Conservation (phyloP, 345 rosid species). For the Brassica cretica region DNA sequence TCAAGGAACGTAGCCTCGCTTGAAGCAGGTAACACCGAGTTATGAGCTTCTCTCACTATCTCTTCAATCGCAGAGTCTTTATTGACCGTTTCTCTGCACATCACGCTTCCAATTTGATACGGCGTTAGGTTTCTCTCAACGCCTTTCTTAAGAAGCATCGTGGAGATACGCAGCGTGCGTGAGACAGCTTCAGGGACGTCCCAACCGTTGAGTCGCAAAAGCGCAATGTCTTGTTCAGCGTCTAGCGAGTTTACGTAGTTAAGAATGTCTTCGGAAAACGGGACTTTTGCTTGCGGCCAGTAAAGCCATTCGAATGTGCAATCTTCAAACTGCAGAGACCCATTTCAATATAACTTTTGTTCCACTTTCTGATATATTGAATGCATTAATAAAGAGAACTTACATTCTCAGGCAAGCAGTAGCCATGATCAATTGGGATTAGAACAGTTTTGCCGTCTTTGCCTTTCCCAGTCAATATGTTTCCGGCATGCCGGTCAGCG, state of each 20-base stretch:
- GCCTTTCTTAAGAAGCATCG: slow-evolving; percentile 89
- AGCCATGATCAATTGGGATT: slow-evolving; percentile 95
- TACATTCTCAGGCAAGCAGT: slow-evolving; percentile 86
- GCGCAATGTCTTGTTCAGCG: slow-evolving; percentile 71
- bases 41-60: slow-evolving; percentile 64
- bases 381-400: slow-evolving; percentile 28
- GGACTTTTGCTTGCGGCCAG: slow-evolving; percentile 90
- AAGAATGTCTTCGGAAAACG: slow-evolving; percentile 53
- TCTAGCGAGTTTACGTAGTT: slow-evolving; percentile 72
- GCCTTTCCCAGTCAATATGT: slow-evolving; percentile 62
- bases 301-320: slow-evolving; percentile 97
- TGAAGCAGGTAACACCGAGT: slow-evolving; percentile 56
- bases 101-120: slow-evolving; percentile 72
- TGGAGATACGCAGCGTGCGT: slow-evolving; percentile 69
- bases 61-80: slow-evolving; percentile 75
- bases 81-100: slow-evolving; percentile 80
- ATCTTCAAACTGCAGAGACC: slow-evolving; percentile 78
- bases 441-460: slow-evolving; percentile 62
- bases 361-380: not conserved
- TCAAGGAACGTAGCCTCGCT: slow-evolving; percentile 70
- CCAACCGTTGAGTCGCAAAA: slow-evolving; percentile 72
- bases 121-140: slow-evolving; percentile 74
- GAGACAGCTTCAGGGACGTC: slow-evolving; percentile 56
- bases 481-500: slow-evolving; percentile 84
- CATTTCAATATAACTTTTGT: slow-evolving; percentile 4